Percentiles rank a stretch among this genome's conserved stretches.
These are phyloP conservation scores for Blastobotrys serpentis DNA, from an alignment of 1,139 yeast species.

Conservation along the genomic window DNA sequence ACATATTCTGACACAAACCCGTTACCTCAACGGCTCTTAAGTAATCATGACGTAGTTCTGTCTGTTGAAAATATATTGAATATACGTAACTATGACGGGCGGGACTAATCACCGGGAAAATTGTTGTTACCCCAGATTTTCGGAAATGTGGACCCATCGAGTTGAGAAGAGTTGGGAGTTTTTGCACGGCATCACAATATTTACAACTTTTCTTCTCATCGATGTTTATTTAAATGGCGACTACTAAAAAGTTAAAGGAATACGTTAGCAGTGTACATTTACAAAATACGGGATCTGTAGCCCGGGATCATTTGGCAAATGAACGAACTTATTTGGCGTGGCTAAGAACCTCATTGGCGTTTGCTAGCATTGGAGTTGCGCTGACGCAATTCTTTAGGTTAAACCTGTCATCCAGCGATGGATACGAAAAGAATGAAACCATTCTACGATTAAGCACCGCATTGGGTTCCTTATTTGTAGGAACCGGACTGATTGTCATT, in stretches of 20 bases:
- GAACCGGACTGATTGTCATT: constrained; percentile 44
- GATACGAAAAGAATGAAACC: constrained; percentile 12
- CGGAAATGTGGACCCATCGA: too few species aligned
- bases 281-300: constrained; percentile 50
- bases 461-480: constrained; percentile 43
- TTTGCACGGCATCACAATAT: neutral
- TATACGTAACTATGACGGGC: too few species aligned
- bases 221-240: neutral
- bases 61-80: too few species aligned
- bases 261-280: constrained; percentile 26
- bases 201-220: neutral
- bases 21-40: too few species aligned
- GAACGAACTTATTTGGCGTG: constrained; percentile 79
- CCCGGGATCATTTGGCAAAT: constrained; percentile 65
- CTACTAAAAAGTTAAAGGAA: neutral
- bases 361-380: constrained; percentile 58
- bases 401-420: constrained; percentile 23
- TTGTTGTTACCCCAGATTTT: too few species aligned
- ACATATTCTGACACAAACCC: too few species aligned
- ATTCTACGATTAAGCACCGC: constrained; percentile 23
- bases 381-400: constrained; percentile 53
- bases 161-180: neutral
- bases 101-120: too few species aligned
- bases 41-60: too few species aligned
- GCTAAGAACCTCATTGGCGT: constrained; percentile 61